Evolutionary conservation across 768 basidiomycete species (phyloP), one percentile per base, ranked within the genome.

Genomic region (Podaxis pistillaris): DNA sequence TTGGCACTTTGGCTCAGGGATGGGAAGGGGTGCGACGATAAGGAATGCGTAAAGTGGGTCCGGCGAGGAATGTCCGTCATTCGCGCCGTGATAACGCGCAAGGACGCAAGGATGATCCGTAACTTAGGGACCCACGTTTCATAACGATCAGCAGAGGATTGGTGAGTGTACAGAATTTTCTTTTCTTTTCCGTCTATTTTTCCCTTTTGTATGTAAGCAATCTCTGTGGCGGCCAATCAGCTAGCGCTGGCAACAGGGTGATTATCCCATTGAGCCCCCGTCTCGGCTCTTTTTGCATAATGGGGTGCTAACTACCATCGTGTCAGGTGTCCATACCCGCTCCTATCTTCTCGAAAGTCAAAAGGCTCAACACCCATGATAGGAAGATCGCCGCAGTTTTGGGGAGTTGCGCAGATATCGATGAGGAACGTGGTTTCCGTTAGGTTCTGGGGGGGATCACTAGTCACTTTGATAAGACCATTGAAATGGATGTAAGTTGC

Each of bases 171-270:
- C 17, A 38, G 54, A 28, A 15, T 56, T 44, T 44, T 40, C 0
- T 28, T 44, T 28, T 44, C 40, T 17, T 6, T 46, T 17, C 11
- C 40, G 24, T 22, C 4, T 40, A n/a, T 28, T 56, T 28, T 56
- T 38, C 37, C 22, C 22, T 22, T 56, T 38, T 6, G 22, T 11
- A 28, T 38, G n/a, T 24, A 56, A n/a, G 44, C n/a, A 33, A 12
- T 15, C n/a, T 6, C 44, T 24, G 56, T 56, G 56, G 56, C 56
- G 56, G 15, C 56, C 55, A 56, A 56, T 56, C 55, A 37, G 55
- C 55, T 41, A 26, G 55, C 22, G 37, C 55, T 56, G 8, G 38
- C 22, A 19, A 11, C 33, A 19, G 28, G 26, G 15, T 19, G 15
- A 44, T 41, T 26, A 37, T 30, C 37, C 26, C 57, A 22, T 58